Evolutionary conservation across 495 filamentous ascomycete species (phyloP).

Genomic region (Podospora anserina): DNA sequence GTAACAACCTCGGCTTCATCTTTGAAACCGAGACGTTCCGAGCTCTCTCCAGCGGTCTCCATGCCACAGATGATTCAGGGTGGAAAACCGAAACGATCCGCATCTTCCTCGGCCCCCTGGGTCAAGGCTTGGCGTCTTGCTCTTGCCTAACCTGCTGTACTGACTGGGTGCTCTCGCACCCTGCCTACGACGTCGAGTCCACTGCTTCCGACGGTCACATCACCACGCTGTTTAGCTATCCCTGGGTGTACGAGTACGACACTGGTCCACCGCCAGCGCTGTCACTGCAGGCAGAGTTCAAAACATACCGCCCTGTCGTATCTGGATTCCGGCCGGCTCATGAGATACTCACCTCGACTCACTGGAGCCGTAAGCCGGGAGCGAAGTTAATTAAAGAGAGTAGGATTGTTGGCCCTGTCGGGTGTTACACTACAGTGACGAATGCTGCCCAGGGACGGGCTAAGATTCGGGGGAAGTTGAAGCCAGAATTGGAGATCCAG

Average conservation of each 20-base stretch:
- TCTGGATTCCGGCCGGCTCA: neutral
- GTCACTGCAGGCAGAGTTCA: neutral
- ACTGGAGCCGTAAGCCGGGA: neutral
- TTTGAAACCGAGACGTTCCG: neutral
- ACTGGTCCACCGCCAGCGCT: neutral
- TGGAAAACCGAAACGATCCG: too few species aligned
- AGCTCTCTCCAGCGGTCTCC: too few species aligned
- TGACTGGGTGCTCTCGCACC: too few species aligned
- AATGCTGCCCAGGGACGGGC: too few species aligned
- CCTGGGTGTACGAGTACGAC: neutral
- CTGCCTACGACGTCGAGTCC: too few species aligned
- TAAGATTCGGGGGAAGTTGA: neutral
- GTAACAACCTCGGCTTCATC: neutral
- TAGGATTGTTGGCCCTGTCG: neutral
- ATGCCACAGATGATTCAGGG: too few species aligned
- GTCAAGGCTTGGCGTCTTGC: too few species aligned
- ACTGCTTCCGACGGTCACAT: neutral
- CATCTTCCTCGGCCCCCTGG: too few species aligned
- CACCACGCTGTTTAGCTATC: neutral
- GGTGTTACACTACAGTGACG: neutral
- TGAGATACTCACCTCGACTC: neutral
- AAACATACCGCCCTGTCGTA: neutral
- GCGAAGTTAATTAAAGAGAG: neutral
- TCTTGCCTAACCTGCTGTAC: too few species aligned
- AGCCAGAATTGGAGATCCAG: neutral